Evolutionary conservation across 2,329 filamentous ascomycete species (phyloP).

Genomic region (Hypoxylon rubiginosum): DNA sequence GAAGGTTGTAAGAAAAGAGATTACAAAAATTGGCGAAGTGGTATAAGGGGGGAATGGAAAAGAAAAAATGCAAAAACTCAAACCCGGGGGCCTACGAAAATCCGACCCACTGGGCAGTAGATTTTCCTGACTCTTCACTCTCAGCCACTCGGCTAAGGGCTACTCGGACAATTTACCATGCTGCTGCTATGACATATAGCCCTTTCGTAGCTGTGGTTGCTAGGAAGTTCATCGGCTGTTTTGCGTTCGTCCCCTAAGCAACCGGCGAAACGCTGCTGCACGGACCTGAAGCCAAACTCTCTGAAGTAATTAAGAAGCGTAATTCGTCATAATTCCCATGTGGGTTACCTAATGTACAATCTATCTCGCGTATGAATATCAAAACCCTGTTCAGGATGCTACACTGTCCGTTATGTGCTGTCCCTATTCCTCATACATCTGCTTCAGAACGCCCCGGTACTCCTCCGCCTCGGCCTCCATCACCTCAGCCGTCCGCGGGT

Average conservation of each 20-base stretch:
- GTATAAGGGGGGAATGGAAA: not conserved
- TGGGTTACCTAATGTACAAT: slow-evolving; percentile 3
- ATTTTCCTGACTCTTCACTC: not conserved
- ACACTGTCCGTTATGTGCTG: slow-evolving; percentile 4
- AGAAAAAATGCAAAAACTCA: slow-evolving; percentile 2
- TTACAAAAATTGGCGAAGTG: not conserved
- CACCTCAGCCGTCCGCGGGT: slow-evolving; percentile 76
- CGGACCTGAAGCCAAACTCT: not conserved
- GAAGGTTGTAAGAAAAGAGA: not conserved
- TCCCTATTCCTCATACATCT: slow-evolving; percentile 54
- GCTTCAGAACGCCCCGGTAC: slow-evolving; percentile 67
- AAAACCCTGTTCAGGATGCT: not conserved
- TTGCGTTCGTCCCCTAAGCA: not conserved
- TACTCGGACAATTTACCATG: too few species aligned
- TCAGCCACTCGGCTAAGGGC: not conserved
- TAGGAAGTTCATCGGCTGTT: not conserved
- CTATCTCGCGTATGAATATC: not conserved
- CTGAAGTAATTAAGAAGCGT: not conserved
- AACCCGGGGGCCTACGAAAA: slow-evolving; percentile 1
- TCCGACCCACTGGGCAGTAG: not conserved
- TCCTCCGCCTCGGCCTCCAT: slow-evolving; percentile 84
- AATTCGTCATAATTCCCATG: not conserved
- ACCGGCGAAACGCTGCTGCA: not conserved
- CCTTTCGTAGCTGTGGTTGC: not conserved
- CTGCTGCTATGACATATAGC: not conserved